These are phyloP conservation scores for Xylaria venustula DNA, from an alignment of 495 filamentous ascomycete genomes.

Conservation along the genomic window DNA sequence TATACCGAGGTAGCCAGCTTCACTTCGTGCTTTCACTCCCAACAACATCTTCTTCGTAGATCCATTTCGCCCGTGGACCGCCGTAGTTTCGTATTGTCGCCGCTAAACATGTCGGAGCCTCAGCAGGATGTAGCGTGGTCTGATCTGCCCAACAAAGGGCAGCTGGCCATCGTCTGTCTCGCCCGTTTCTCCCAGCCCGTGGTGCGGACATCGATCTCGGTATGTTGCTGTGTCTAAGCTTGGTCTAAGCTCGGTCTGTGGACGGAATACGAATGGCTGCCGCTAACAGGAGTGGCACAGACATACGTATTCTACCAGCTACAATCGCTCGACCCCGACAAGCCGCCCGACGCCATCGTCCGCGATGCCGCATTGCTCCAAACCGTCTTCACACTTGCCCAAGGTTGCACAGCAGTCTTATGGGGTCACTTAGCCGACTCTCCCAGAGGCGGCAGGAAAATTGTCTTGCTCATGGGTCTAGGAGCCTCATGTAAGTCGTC, in stretches of 20 bases:
- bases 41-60: background rate
- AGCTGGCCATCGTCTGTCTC: constrained; percentile 61
- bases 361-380: constrained; percentile 65
- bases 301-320: constrained; percentile 65
- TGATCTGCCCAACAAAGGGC: constrained; percentile 60
- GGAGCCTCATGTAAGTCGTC: constrained; percentile 49
- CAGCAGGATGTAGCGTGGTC: constrained; percentile 46
- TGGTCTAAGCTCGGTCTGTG: no score
- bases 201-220: constrained; percentile 59
- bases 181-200: constrained; percentile 65
- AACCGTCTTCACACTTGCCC: constrained; percentile 63
- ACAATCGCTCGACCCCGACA: constrained; percentile 53
- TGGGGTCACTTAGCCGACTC: constrained; percentile 66
- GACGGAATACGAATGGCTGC: no score
- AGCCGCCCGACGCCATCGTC: constrained; percentile 58
- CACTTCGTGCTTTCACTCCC: no score
- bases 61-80: background rate
- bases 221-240: no score
- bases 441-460: constrained; percentile 60
- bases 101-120: background rate
- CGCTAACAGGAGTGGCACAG: background rate
- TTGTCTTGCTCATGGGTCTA: constrained; percentile 62
- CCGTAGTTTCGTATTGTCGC: background rate
- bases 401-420: constrained; percentile 66
- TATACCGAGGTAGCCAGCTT: no score